Conservation (phyloP, 495 filamentous ascomycete species). For the Aspergillus leporis region DNA sequence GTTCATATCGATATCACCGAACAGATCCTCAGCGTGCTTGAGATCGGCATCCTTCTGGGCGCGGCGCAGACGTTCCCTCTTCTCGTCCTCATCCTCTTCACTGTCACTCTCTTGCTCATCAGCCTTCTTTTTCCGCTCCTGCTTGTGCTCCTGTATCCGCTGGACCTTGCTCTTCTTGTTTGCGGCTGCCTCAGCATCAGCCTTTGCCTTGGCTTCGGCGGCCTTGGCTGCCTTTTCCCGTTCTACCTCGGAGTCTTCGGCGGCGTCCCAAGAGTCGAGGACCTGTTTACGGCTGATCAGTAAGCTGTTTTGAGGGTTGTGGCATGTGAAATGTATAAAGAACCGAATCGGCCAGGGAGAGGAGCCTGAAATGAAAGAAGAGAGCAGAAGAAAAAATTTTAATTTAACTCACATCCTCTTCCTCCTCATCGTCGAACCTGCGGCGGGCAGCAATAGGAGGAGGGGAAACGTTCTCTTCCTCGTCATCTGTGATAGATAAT, state of each 20-base stretch:
- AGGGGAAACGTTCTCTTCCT: constrained; percentile 64
- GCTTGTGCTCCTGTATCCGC: constrained; percentile 76
- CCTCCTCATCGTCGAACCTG: constrained; percentile 90
- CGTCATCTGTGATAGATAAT: constrained; percentile 53
- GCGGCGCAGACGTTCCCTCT: constrained; percentile 68
- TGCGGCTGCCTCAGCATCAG: constrained; percentile 85
- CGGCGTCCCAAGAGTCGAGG: constrained; percentile 95
- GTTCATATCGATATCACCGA: constrained; percentile 73
- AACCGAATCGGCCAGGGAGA: background rate
- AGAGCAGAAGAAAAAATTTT: constrained; percentile 7
- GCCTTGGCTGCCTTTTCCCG: constrained; percentile 90
- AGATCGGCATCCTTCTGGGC: constrained; percentile 89
- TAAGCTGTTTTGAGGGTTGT: background rate
- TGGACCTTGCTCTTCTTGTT: constrained; percentile 89
- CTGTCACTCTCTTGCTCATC: constrained; percentile 55
- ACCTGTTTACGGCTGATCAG: constrained; percentile 53
- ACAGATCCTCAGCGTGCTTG: constrained; percentile 87
- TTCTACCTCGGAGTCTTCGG: constrained; percentile 95
- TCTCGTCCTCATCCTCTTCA: constrained; percentile 71
- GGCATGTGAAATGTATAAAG: background rate
- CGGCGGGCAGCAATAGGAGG: constrained; percentile 61
- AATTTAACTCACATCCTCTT: constrained; percentile 69
- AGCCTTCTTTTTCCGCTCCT: constrained; percentile 42
- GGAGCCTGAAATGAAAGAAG: background rate
- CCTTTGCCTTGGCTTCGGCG: constrained; percentile 83